Evolutionary conservation across 2,329 filamentous ascomycete genomes (phyloP).

Genomic region (Emydomyces testavorans): DNA sequence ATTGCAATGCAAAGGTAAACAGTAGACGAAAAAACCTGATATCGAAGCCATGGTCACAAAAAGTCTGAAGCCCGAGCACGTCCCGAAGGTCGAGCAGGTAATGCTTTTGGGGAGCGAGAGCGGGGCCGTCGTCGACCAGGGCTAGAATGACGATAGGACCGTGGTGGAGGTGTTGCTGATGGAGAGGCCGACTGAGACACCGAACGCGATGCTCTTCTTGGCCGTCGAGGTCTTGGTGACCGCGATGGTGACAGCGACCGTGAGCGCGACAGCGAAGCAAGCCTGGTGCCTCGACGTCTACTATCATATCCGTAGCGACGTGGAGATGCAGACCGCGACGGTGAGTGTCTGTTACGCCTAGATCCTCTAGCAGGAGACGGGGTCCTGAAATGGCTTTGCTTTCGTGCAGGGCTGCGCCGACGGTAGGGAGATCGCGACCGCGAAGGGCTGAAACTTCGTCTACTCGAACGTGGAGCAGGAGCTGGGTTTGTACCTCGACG

Average conservation of each 20-base stretch:
- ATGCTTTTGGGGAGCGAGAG: conserved; percentile 19
- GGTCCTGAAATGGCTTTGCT: conserved; percentile 26
- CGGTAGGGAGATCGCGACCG: conserved; percentile 12
- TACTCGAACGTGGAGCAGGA: conserved; percentile 20
- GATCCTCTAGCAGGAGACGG: conserved; percentile 22
- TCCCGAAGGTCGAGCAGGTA: conserved; percentile 9
- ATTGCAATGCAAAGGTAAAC: background rate
- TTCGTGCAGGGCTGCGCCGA: conserved; percentile 14
- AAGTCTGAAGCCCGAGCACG: conserved; percentile 17
- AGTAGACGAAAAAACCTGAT: background rate
- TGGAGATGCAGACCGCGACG: conserved; percentile 24
- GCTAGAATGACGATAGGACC: conserved; percentile 8
- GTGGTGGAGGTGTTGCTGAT: conserved; percentile 19
- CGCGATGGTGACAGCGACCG: conserved; percentile 22
- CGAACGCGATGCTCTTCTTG: conserved; percentile 13
- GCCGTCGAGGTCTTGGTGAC: conserved; percentile 16
- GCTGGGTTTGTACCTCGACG: background rate
- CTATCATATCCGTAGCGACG: conserved; percentile 21
- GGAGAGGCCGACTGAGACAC: conserved; percentile 18
- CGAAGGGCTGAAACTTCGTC: conserved; percentile 15
- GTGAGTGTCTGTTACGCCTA: conserved; percentile 18
- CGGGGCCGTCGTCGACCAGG: conserved; percentile 13
- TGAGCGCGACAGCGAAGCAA: conserved; percentile 18
- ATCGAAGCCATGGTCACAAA: conserved; percentile 9
- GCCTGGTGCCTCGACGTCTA: conserved; percentile 9